These are phyloP conservation scores for Plasmopara viticola DNA, from an alignment of 352 stramenopile species.

Conservation along the genomic window DNA sequence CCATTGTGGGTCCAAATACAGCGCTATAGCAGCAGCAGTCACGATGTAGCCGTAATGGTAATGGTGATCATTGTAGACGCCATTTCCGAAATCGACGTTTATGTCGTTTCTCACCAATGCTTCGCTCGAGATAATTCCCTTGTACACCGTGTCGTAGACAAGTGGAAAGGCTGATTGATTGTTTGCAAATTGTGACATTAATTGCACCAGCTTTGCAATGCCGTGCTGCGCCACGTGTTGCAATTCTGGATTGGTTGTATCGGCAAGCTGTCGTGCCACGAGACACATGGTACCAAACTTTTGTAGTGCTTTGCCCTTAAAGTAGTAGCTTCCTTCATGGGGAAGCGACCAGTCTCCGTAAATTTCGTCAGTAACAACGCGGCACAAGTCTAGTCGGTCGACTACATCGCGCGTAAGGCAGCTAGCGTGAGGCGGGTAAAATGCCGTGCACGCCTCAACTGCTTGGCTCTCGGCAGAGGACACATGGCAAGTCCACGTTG, in stretches of 20 bases:
- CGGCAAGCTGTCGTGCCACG: slow-evolving; percentile 48
- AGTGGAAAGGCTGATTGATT: slow-evolving; percentile 49
- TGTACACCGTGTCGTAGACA: slow-evolving; percentile 66
- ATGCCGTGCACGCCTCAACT: slow-evolving; percentile 41
- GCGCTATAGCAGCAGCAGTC: slow-evolving; percentile 39
- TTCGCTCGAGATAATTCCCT: slow-evolving; percentile 56
- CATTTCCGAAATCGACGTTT: slow-evolving; percentile 69
- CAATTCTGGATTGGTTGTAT: slow-evolving; percentile 53
- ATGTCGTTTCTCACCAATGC: slow-evolving; percentile 49
- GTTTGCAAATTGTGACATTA: slow-evolving; percentile 37
- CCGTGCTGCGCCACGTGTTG: slow-evolving; percentile 36
- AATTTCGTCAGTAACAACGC: slow-evolving; percentile 55
- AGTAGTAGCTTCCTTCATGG: slow-evolving; percentile 75
- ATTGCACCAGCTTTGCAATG: slow-evolving; percentile 35
- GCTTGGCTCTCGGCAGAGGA: slow-evolving; percentile 30
- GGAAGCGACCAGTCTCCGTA: slow-evolving; percentile 59
- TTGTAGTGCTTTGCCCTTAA: slow-evolving; percentile 74
- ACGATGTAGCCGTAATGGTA: slow-evolving; percentile 73
- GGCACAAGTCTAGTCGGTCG: slow-evolving; percentile 29
- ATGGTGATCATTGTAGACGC: slow-evolving; percentile 71
- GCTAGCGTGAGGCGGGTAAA: slow-evolving; percentile 36
- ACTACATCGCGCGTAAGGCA: slow-evolving; percentile 31
- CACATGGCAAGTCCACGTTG: slow-evolving; percentile 48
- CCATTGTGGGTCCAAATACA: slow-evolving; percentile 40
- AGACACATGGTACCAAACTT: slow-evolving; percentile 77